Percentiles rank a stretch among this genome's conserved stretches.
Evolutionary conservation across 768 basidiomycete species (phyloP).

Genomic region (Asterophora lycoperdoides): DNA sequence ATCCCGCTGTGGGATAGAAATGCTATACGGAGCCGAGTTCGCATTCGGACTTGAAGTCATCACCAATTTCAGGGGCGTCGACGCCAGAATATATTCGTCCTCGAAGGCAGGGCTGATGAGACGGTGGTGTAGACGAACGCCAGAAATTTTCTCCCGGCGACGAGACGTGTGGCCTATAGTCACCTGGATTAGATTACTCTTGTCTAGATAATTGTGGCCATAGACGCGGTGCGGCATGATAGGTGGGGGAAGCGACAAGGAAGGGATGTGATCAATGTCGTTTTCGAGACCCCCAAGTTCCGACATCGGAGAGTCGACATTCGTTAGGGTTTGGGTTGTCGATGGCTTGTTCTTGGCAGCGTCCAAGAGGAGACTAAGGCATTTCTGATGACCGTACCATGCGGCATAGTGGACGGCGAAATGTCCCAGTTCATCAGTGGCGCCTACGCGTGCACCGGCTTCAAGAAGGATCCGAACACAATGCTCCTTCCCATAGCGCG

Average conservation of each 20-base stretch:
- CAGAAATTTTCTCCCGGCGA: conserved; percentile 29
- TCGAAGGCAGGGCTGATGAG: conserved; percentile 65
- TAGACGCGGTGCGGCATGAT: conserved; percentile 98
- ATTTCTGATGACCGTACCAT: conserved; percentile 86
- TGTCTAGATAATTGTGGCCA: conserved; percentile 93
- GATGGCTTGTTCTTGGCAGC: conserved; percentile 33
- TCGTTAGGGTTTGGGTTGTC: conserved; percentile 18
- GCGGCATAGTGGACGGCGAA: conserved; percentile 90
- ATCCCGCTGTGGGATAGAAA: conserved; percentile 78
- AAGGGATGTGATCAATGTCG: conserved; percentile 90
- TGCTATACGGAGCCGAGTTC: conserved; percentile 84
- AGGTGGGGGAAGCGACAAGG: conserved; percentile 92
- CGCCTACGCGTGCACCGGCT: conserved; percentile 73
- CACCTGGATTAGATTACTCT: conserved; percentile 79
- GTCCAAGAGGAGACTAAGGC: conserved; percentile 56
- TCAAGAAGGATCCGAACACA: conserved; percentile 78
- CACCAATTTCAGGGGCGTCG: conserved; percentile 89
- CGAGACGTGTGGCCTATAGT: conserved; percentile 68
- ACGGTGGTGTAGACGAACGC: conserved; percentile 70
- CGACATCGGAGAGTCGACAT: conserved; percentile 37
- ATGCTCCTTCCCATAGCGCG: conserved; percentile 73
- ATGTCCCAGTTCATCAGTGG: conserved; percentile 80
- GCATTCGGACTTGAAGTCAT: conserved; percentile 86
- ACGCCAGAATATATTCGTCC: conserved; percentile 63
- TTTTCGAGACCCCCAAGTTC: conserved; percentile 44